Conservation (phyloP, 768 basidiomycete genomes). For the Suillus lakei region DNA sequence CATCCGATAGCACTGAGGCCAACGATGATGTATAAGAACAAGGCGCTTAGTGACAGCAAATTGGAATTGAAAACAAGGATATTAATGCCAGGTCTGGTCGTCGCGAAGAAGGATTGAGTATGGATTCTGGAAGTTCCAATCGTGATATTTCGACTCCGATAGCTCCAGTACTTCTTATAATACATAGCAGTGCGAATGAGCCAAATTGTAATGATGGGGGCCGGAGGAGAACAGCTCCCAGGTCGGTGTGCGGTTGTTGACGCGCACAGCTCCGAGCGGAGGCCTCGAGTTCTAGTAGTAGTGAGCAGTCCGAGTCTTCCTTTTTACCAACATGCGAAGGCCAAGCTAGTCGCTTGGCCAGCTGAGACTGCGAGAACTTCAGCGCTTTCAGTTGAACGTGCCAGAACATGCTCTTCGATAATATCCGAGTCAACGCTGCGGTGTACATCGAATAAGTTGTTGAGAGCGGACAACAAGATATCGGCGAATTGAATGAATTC, state of each 20-base stretch:
- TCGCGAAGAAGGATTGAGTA: too few relatives aligned
- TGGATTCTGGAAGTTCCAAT: neutral
- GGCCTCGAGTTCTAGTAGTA: neutral
- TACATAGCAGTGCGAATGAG: neutral
- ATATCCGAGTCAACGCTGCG: too few relatives aligned
- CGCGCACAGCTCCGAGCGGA: neutral
- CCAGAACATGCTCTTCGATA: neutral
- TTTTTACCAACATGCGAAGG: too few relatives aligned
- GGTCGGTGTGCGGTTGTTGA: too few relatives aligned
- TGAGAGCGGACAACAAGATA: neutral
- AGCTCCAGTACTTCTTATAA: neutral
- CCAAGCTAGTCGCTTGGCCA: too few relatives aligned
- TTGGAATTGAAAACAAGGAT: too few relatives aligned
- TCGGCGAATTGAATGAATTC: neutral
- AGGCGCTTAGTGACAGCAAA: neutral
- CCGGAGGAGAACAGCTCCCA: neutral
- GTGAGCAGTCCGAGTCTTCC: too few relatives aligned
- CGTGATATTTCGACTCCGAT: neutral
- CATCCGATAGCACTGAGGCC: neutral
- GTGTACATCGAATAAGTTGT: too few relatives aligned
- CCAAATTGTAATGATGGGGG: too few relatives aligned
- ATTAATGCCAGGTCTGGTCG: too few relatives aligned
- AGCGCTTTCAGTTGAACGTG: neutral
- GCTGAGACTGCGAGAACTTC: too few relatives aligned
- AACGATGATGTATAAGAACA: neutral